Evolutionary conservation across 305 asterid genomes (phyloP).

Genomic region (Fraxinus sp.): DNA sequence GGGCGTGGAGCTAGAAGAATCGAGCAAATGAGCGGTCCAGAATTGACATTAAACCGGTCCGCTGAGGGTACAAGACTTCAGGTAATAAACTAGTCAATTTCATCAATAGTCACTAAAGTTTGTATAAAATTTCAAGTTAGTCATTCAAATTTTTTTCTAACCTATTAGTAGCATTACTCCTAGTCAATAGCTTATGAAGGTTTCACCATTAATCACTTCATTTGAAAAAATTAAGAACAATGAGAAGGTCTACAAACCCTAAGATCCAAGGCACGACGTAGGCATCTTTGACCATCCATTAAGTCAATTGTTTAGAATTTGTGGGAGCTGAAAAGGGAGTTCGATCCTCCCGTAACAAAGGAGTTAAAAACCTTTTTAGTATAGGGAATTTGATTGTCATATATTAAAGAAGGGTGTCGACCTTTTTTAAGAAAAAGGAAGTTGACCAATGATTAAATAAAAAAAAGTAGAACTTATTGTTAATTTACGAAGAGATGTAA

Average conservation of each 20-base stretch:
- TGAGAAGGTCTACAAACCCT: neutral
- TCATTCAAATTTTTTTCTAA: neutral
- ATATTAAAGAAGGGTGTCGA: neutral
- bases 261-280: neutral
- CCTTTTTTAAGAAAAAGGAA: too few species aligned
- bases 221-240: neutral
- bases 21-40: constrained; percentile 29
- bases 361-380: neutral
- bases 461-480: neutral
- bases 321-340: too few species aligned
- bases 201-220: neutral
- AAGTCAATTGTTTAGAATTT: too few species aligned
- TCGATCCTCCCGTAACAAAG: too few species aligned
- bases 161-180: too few species aligned
- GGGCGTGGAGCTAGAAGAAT: constrained; percentile 18
- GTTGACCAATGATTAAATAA: neutral
- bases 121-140: neutral
- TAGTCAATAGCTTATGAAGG: neutral
- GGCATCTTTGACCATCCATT: neutral
- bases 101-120: neutral
- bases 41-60: constrained; percentile 11
- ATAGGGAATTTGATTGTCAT: neutral
- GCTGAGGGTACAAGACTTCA: neutral
- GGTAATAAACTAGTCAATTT: neutral
- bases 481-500: neutral